Evolutionary conservation across 2,329 filamentous ascomycete genomes (phyloP).

Genomic region (Hypoxylon rubiginosum): DNA sequence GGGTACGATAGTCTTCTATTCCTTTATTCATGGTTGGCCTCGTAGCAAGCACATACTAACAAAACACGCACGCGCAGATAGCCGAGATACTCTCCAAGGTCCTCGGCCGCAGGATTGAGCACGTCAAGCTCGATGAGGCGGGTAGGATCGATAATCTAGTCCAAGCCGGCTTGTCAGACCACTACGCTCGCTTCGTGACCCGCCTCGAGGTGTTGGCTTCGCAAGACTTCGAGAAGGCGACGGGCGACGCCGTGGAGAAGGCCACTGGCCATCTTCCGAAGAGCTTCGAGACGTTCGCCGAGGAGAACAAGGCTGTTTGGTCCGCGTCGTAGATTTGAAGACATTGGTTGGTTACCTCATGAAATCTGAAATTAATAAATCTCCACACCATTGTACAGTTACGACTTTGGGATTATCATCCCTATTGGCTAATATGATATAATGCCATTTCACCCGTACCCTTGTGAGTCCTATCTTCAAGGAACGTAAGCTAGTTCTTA

Average conservation of each 20-base stretch:
- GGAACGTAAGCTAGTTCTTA: not conserved
- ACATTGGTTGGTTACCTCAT: not conserved
- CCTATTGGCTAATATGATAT: too few species aligned
- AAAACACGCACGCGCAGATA: constrained; percentile 28
- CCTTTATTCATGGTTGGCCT: not conserved
- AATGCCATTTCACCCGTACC: too few species aligned
- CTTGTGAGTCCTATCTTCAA: not conserved
- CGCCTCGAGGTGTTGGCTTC: constrained; percentile 36
- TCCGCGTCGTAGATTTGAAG: not conserved
- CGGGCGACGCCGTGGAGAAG: constrained; percentile 34
- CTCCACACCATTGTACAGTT: too few species aligned
- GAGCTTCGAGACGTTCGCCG: constrained; percentile 38
- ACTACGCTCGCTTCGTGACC: constrained; percentile 39
- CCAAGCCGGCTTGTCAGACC: constrained; percentile 34
- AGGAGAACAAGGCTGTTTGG: constrained; percentile 37
- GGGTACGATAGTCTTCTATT: constrained; percentile 26
- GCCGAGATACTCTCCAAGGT: constrained; percentile 42
- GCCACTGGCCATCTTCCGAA: constrained; percentile 39
- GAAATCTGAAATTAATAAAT: too few species aligned
- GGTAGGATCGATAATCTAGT: constrained; percentile 32
- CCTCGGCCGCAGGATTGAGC: constrained; percentile 42
- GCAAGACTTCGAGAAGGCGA: constrained; percentile 36
- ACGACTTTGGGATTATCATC: too few species aligned
- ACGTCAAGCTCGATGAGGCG: constrained; percentile 41
- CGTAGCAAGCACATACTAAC: constrained; percentile 11